Percentiles rank a stretch among this genome's conserved stretches.
phyloP scores from a whole-genome alignment of 2,329 filamentous ascomycete genomes.

The Claviceps maximensis region DNA sequence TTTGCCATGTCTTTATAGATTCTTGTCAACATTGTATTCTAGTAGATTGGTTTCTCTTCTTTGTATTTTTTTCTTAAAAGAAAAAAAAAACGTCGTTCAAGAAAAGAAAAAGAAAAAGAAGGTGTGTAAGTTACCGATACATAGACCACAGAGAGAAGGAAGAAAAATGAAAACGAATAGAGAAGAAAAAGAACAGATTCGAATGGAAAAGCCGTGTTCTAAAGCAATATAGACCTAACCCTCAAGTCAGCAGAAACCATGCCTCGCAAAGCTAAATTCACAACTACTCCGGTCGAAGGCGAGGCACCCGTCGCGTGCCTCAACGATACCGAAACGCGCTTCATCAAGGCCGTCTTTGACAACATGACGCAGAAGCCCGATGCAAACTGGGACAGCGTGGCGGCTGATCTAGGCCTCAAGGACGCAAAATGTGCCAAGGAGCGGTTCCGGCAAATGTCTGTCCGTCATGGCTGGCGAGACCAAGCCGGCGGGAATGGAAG shows the following conservation, averaged over 20 bases:
- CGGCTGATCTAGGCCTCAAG: constrained; percentile 22
- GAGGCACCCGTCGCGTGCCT: constrained; percentile 11
- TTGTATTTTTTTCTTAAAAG: too few relatives aligned
- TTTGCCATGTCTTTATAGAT: too few relatives aligned
- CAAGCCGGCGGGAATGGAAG: constrained; percentile 7
- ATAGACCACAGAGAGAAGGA: background rate
- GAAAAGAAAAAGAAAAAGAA: background rate
- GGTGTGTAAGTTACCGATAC: too few relatives aligned
- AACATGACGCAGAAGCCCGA: constrained; percentile 27
- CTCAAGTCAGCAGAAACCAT: background rate
- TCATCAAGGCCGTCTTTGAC: constrained; percentile 28
- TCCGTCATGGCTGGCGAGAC: constrained; percentile 26
- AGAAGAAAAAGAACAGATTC: background rate
- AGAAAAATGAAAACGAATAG: background rate
- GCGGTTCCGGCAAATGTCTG: constrained; percentile 27
- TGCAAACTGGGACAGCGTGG: constrained; percentile 28
- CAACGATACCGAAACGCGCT: constrained; percentile 22
- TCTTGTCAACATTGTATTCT: too few relatives aligned
- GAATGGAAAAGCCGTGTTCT: too few relatives aligned
- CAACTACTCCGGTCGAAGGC: constrained; percentile 3
- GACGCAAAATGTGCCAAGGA: constrained; percentile 29
- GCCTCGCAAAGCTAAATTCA: constrained; percentile 3
- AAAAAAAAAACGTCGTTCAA: background rate
- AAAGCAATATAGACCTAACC: background rate
- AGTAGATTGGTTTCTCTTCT: too few relatives aligned